Percentiles rank a stretch among this genome's conserved stretches.
Evolutionary conservation across 2,329 filamentous ascomycete species (phyloP).

Genomic region (Neonectria faginata): DNA sequence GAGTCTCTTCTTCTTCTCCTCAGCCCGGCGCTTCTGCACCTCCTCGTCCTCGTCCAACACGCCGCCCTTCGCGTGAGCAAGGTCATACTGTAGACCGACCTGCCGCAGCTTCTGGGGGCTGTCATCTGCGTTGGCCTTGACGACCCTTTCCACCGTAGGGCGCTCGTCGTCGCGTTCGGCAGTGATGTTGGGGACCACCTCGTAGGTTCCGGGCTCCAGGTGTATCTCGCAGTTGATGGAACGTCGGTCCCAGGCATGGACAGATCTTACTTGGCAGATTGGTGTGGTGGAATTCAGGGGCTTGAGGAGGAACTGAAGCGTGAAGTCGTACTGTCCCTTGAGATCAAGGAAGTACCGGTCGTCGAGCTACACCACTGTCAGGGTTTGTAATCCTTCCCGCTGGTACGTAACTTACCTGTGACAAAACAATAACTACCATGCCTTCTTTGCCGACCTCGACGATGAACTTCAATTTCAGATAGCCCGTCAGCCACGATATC

Average conservation of each 20-base stretch:
- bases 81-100: slow-evolving; percentile 69
- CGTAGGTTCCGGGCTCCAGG: slow-evolving; percentile 75
- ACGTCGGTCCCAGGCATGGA: slow-evolving; percentile 61
- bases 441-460: slow-evolving; percentile 56
- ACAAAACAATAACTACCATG: slow-evolving; percentile 57
- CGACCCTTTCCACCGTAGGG: slow-evolving; percentile 68
- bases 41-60: slow-evolving; percentile 62
- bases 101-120: slow-evolving; percentile 73
- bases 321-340: slow-evolving; percentile 58
- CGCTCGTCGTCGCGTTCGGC: slow-evolving; percentile 59
- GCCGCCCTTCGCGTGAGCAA: slow-evolving; percentile 70
- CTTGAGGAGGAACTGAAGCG: slow-evolving; percentile 58
- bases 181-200: slow-evolving; percentile 76
- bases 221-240: slow-evolving; percentile 79
- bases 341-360: slow-evolving; percentile 59
- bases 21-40: slow-evolving; percentile 45
- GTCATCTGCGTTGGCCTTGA: slow-evolving; percentile 58
- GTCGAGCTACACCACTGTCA: slow-evolving; percentile 52
- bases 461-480: slow-evolving; percentile 58
- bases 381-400: neutral
- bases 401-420: slow-evolving; percentile 46
- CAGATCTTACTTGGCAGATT: slow-evolving; percentile 40
- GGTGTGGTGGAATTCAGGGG: slow-evolving; percentile 25
- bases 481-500: slow-evolving; percentile 60
- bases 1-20: slow-evolving; percentile 43